Percentiles rank a stretch among this genome's conserved stretches.
Evolutionary conservation across 2,329 filamentous ascomycete genomes (phyloP).

Genomic region (Aureobasidium sp.): DNA sequence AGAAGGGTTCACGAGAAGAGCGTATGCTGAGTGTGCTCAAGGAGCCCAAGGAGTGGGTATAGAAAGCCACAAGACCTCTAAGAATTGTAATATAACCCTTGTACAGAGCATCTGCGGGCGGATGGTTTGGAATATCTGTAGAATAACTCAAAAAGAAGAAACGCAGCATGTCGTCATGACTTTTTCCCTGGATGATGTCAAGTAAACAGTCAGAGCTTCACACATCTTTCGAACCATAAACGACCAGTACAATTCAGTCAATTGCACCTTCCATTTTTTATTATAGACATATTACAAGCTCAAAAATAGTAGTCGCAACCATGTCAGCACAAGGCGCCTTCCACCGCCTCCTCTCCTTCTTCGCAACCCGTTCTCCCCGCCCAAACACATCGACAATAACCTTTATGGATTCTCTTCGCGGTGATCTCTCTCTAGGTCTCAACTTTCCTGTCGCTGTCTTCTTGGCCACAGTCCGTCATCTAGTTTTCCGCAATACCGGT

Average conservation of each 20-base stretch:
- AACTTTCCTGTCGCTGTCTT: slow-evolving; percentile 31
- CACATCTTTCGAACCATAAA: not conserved
- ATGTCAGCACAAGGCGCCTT: slow-evolving; percentile 24
- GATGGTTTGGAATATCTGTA: slow-evolving; percentile 7
- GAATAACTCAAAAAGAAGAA: not conserved
- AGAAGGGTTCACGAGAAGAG: slow-evolving; percentile 68
- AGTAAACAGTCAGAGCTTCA: not conserved
- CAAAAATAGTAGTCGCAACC: not conserved
- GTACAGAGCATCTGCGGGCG: slow-evolving; percentile 13
- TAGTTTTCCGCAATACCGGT: slow-evolving; percentile 28
- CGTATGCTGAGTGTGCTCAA: slow-evolving; percentile 66
- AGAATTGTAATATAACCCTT: not conserved
- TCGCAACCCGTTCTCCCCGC: slow-evolving; percentile 26
- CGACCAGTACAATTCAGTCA: not conserved
- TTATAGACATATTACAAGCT: not conserved
- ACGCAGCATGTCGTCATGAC: slow-evolving; percentile 12
- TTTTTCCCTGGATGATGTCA: not conserved
- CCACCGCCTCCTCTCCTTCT: slow-evolving; percentile 32
- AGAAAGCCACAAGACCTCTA: slow-evolving; percentile 8
- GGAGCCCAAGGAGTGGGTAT: slow-evolving; percentile 57
- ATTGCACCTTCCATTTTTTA: not conserved
- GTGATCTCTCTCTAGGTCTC: slow-evolving; percentile 31
- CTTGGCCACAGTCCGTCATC: slow-evolving; percentile 28
- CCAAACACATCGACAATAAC: slow-evolving; percentile 29
- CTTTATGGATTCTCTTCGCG: slow-evolving; percentile 29